Evolutionary conservation across 768 basidiomycete species (phyloP), one percentile per base, ranked within the genome.

Genomic region (Mycena floridula): DNA sequence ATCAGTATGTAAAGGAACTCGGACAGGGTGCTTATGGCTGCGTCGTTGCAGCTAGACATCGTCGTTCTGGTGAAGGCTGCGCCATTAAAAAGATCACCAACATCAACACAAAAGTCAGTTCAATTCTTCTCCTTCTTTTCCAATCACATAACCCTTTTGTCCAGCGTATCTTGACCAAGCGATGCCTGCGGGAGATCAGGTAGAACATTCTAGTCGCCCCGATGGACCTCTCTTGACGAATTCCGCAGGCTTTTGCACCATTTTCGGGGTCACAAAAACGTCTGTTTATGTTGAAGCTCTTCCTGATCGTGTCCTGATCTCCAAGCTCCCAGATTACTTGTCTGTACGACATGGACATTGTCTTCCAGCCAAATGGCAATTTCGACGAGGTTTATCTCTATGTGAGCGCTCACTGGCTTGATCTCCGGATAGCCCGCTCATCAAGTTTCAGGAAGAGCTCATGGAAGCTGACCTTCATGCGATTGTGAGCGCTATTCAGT

Each of bases 381-480:
- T 99, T 98, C 58, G 89, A 94, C 63, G 95, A 97, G 66, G 94
- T 99, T 15, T 97, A 90, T 63, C 82, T 89, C 58, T 90, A 92
- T 55, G 88, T 90, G 51, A 51, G 83, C 69, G n/a, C n/a, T n/a
- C n/a, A n/a, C n/a, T n/a, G n/a, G n/a, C n/a, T n/a, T n/a, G n/a
- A n/a, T n/a, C n/a, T n/a, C n/a, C n/a, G n/a, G n/a, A n/a, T n/a
- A n/a, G n/a, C n/a, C n/a, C n/a, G n/a, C n/a, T n/a, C 25, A n/a
- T n/a, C n/a, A n/a, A n/a, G n/a, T n/a, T 26, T n/a, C 65, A 98
- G 88, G 94, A 98, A 70, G 96, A 99, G 63, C 81, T 98, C 54
- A 99, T 98, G 96, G 96, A 99, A 62, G 96, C 96, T 44, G 96
- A 99, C 78, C 76, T 99, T 16, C 96, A 98, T 58, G 96, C 96